Percentiles rank a stretch among this genome's conserved stretches.
These are phyloP conservation scores for Metschnikowia anglica DNA, from an alignment of 805 yeast genomes.

Conservation along the genomic window DNA sequence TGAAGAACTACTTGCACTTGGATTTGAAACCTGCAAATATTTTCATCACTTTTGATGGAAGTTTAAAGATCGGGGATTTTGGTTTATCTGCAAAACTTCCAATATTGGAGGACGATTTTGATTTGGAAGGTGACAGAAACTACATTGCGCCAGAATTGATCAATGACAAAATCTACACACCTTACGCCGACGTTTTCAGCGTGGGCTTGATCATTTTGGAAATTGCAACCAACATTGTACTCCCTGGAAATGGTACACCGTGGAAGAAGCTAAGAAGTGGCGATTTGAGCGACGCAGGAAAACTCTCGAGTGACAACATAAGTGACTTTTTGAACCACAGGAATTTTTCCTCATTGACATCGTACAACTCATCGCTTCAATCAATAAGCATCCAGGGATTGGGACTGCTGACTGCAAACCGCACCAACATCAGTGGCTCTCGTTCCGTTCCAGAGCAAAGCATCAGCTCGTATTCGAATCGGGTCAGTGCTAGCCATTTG, in stretches of 20 bases:
- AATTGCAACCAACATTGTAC: constrained; percentile 89
- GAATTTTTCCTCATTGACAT: constrained; percentile 35
- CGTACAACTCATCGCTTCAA: constrained; percentile 29
- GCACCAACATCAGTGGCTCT: constrained; percentile 7
- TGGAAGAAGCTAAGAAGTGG: constrained; percentile 97
- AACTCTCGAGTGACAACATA: constrained; percentile 55
- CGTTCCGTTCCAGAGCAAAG: constrained; percentile 14
- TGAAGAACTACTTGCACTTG: constrained; percentile 70
- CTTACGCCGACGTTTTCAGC: constrained; percentile 94
- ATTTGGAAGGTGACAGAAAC: constrained; percentile 95
- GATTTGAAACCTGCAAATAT: constrained; percentile 96
- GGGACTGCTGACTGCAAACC: constrained; percentile 9
- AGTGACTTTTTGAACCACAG: constrained; percentile 42
- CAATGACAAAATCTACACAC: constrained; percentile 75
- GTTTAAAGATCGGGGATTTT: constrained; percentile 91
- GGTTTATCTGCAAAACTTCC: constrained; percentile 90
- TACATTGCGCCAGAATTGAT: constrained; percentile 97
- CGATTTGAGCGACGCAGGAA: constrained; percentile 92
- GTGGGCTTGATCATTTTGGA: constrained; percentile 91
- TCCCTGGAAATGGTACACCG: constrained; percentile 94
- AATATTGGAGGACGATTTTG: constrained; percentile 60
- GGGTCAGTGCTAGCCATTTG: not conserved
- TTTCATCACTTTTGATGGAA: constrained; percentile 91
- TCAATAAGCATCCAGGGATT: constrained; percentile 17
- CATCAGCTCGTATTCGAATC: constrained; percentile 3